Evolutionary conservation across 805 yeast species (phyloP).

Genomic region (Kurtzmaniella cleridarum): DNA sequence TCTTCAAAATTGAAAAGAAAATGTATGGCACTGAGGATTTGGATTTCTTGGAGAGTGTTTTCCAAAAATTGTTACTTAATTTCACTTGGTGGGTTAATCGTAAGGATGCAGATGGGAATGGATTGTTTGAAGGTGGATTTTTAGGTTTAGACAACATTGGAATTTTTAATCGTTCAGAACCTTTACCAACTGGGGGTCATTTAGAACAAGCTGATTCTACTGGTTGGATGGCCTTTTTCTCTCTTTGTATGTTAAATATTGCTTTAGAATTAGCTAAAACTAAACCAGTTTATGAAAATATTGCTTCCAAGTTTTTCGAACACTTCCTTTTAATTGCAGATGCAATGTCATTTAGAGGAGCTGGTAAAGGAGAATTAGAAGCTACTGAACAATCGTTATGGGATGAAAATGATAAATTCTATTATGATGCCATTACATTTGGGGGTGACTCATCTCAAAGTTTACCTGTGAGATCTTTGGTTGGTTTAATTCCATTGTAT

Average conservation of each 20-base stretch:
- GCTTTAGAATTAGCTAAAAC: conserved; percentile 85
- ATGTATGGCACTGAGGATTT: conserved; percentile 78
- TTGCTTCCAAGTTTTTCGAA: conserved; percentile 91
- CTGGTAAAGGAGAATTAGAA: conserved; percentile 33
- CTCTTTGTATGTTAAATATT: conserved; percentile 85
- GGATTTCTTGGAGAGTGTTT: conserved; percentile 82
- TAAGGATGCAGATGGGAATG: conserved; percentile 80
- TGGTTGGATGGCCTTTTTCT: conserved; percentile 96
- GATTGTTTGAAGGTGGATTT: conserved; percentile 92
- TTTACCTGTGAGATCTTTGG: conserved; percentile 82
- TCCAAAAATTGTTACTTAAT: conserved; percentile 82
- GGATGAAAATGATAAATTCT: conserved; percentile 86
- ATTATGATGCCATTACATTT: conserved; percentile 86
- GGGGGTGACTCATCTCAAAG: conserved; percentile 62
- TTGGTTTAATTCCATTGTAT: conserved; percentile 86
- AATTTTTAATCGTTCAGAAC: conserved; percentile 86
- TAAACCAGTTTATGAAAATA: conserved; percentile 83
- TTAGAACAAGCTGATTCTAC: conserved; percentile 94
- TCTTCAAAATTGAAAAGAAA: conserved; percentile 80
- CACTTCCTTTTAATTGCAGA: conserved; percentile 89
- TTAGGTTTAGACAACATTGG: conserved; percentile 92
- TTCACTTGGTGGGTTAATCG: conserved; percentile 98
- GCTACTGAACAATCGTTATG: conserved; percentile 62
- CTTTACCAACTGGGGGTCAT: conserved; percentile 85
- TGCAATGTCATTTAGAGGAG: conserved; percentile 73